These are phyloP conservation scores for Epipyxis sp. DNA, from an alignment of 108 stramenopile genomes.

Conservation along the genomic window DNA sequence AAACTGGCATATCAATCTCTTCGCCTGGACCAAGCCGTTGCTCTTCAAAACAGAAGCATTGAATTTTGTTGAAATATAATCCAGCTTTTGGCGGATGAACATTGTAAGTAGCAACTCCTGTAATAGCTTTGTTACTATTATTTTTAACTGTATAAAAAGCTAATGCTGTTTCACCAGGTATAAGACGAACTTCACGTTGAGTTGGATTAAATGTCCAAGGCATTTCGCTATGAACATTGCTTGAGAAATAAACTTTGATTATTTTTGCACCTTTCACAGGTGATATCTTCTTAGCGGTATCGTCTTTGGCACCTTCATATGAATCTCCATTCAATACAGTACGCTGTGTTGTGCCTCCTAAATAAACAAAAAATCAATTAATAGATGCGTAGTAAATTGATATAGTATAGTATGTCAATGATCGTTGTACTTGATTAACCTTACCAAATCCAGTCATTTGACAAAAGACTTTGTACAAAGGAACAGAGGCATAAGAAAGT, in stretches of 20 bases:
- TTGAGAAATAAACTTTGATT: constrained; percentile 88
- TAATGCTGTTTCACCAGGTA: constrained; percentile 95
- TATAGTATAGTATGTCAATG: constrained; percentile 48
- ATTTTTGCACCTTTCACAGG: constrained; percentile 78
- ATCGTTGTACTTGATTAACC: constrained; percentile 83
- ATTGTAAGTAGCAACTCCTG: constrained; percentile 99
- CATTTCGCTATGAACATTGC: constrained; percentile 79
- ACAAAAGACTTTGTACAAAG: constrained; percentile 98
- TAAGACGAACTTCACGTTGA: constrained; percentile 84
- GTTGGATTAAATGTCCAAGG: constrained; percentile 91
- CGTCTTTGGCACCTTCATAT: neutral
- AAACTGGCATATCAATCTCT: constrained; percentile 98
- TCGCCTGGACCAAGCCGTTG: constrained; percentile 90
- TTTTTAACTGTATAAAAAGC: constrained; percentile 89
- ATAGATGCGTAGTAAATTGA: constrained; percentile 58
- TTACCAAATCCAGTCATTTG: constrained; percentile 96
- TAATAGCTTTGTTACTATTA: constrained; percentile 83
- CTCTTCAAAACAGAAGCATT: constrained; percentile 99
- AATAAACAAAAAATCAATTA: too few species aligned
- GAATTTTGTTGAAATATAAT: constrained; percentile 98
- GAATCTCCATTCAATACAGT: constrained; percentile 36
- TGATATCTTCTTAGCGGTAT: constrained; percentile 61
- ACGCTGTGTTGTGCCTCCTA: constrained; percentile 18
- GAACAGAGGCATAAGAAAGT: constrained; percentile 86
- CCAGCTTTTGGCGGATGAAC: constrained; percentile 93